These are phyloP conservation scores for Casaregolazyma suthepensis DNA, from an alignment of 1,139 yeast genomes.

Conservation along the genomic window DNA sequence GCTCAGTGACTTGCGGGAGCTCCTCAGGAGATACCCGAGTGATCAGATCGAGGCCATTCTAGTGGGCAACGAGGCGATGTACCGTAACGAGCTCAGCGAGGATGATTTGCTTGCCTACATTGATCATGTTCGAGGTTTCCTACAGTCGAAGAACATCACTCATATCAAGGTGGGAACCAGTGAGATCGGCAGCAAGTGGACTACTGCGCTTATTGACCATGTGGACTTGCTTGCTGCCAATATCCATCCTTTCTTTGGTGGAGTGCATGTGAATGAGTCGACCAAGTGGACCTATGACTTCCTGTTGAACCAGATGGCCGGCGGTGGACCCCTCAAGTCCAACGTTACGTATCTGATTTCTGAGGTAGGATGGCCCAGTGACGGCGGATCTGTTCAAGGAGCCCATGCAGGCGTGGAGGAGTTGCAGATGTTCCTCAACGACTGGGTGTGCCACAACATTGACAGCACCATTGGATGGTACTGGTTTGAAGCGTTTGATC, in stretches of 20 bases:
- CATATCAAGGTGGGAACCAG: conserved; percentile 50
- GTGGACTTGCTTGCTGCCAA: conserved; percentile 60
- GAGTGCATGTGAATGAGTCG: conserved; percentile 45
- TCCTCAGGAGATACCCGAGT: conserved; percentile 43
- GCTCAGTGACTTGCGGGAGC: conserved; percentile 34
- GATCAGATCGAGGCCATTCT: conserved; percentile 45
- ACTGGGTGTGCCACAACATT: conserved; percentile 47
- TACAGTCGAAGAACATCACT: conserved; percentile 28
- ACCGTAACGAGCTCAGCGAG: conserved; percentile 44
- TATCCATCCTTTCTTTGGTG: conserved; percentile 65
- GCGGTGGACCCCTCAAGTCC: conserved; percentile 24
- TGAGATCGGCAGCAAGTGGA: conserved; percentile 45
- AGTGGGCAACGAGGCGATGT: conserved; percentile 61
- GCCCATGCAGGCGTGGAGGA: conserved; percentile 45
- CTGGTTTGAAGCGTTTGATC: conserved; percentile 68
- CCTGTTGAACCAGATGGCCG: conserved; percentile 39
- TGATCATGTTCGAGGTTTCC: conserved; percentile 37
- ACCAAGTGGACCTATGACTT: conserved; percentile 51
- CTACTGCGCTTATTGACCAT: conserved; percentile 29
- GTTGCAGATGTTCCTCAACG: conserved; percentile 44
- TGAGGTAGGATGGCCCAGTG: conserved; percentile 69
- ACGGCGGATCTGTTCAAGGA: conserved; percentile 46
- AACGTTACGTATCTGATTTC: conserved; percentile 40
- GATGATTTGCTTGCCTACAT: conserved; percentile 41
- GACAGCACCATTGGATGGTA: conserved; percentile 44